Evolutionary conservation across 768 basidiomycete species (phyloP).

Genomic region (Daedaleopsis sinensis): DNA sequence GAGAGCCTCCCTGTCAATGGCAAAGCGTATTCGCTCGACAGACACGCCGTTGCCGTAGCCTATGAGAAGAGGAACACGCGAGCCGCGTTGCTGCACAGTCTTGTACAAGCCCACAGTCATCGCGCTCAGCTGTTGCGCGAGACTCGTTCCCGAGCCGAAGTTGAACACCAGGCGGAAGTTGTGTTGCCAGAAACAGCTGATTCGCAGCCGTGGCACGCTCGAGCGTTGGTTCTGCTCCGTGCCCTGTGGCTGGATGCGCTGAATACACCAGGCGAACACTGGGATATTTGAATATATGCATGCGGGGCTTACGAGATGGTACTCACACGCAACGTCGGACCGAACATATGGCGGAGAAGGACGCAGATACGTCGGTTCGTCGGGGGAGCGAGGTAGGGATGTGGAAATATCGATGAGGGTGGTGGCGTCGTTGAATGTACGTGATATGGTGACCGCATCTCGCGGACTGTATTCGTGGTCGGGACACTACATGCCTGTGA

Average conservation of each 20-base stretch:
- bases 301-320: not conserved
- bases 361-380: conserved; percentile 89
- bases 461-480: conserved; percentile 63
- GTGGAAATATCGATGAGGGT: conserved; percentile 91
- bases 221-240: conserved; percentile 11
- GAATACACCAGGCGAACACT: conserved; percentile 96
- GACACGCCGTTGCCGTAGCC: conserved; percentile 84
- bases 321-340: conserved; percentile 77
- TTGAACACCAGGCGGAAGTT: conserved; percentile 89
- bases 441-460: conserved; percentile 92
- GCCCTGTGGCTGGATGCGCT: conserved; percentile 50
- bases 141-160: conserved; percentile 61
- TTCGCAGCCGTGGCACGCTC: conserved; percentile 52
- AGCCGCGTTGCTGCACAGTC: conserved; percentile 75
- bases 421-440: conserved; percentile 76
- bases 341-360: conserved; percentile 92
- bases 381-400: conserved; percentile 87
- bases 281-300: not conserved
- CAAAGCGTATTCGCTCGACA: conserved; percentile 78
- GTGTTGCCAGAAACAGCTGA: conserved; percentile 96
- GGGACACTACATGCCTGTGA: not conserved
- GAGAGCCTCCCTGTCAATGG: conserved; percentile 81
- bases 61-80: conserved; percentile 70
- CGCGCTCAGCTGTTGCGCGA: conserved; percentile 83
- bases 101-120: conserved; percentile 84